A percentile compares a stretch with the other conserved stretches of the same genome.
Evolutionary conservation across 176 grass and related monocot genomes (phyloP).

Genomic region (Triticum timopheevii): DNA sequence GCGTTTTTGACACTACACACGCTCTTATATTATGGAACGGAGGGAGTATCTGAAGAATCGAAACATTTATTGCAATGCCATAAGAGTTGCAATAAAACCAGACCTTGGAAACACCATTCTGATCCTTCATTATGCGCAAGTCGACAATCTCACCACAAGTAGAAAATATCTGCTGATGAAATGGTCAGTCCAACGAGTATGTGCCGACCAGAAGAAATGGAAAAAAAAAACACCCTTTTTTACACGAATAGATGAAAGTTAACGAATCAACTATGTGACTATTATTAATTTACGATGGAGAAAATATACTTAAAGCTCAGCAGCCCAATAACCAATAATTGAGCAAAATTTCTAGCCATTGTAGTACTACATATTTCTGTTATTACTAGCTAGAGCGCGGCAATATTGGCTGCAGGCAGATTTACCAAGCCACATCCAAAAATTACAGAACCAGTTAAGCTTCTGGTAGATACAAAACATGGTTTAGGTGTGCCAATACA

Average conservation of each 20-base stretch:
- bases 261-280: background rate
- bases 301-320: constrained; percentile 5
- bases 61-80: constrained; percentile 1
- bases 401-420: background rate
- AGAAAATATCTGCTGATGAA: constrained; percentile 72
- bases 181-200: constrained; percentile 24
- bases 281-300: background rate
- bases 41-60: background rate
- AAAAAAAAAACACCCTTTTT: background rate
- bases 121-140: constrained; percentile 65
- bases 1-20: too few relatives aligned
- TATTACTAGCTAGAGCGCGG: background rate
- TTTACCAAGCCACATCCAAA: background rate
- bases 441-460: background rate
- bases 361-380: background rate
- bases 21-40: too few relatives aligned
- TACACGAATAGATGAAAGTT: background rate
- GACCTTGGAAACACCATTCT: constrained; percentile 70
- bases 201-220: constrained; percentile 5
- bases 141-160: constrained; percentile 67
- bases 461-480: background rate
- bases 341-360: background rate
- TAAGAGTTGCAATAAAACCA: constrained; percentile 22
- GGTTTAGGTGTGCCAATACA: background rate
- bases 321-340: background rate